Evolutionary conservation across 2,329 filamentous ascomycete species (phyloP).

Genomic region (Diaporthe sp.): DNA sequence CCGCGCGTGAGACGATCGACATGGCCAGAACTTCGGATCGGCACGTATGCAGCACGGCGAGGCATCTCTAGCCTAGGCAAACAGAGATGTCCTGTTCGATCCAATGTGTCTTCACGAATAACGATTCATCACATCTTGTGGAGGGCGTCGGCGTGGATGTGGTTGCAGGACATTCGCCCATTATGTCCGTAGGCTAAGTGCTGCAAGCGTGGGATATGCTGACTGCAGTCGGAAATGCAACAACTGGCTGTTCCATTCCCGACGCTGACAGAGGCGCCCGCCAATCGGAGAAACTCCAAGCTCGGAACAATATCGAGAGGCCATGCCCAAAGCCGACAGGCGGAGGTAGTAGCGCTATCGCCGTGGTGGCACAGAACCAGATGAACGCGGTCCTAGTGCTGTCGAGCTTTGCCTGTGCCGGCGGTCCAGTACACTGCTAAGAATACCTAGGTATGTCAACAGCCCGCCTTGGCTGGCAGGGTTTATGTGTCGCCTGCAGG

Average conservation of each 20-base stretch:
- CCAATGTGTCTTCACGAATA: background rate
- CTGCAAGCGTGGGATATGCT: too few relatives aligned
- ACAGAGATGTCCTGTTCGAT: background rate
- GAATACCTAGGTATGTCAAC: too few relatives aligned
- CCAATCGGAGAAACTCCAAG: background rate
- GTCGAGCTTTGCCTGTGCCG: background rate
- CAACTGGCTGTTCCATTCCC: background rate
- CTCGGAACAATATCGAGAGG: background rate
- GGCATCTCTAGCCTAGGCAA: accelerated
- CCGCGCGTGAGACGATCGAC: background rate
- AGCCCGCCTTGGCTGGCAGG: background rate
- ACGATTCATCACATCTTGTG: background rate
- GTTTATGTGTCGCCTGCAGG: background rate
- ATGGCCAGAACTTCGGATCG: background rate
- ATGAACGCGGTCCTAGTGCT: background rate
- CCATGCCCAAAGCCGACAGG: background rate
- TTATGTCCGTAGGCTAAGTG: background rate
- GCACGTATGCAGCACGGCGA: background rate
- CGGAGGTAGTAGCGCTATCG: background rate
- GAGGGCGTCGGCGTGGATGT: background rate
- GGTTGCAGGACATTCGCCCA: background rate
- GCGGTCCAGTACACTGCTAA: background rate
- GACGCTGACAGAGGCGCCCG: background rate
- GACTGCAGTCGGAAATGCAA: background rate
- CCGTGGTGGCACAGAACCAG: background rate